These are phyloP conservation scores for Trichoderma cornu-damae DNA, from an alignment of 2,329 filamentous ascomycete genomes.

Conservation along the genomic window DNA sequence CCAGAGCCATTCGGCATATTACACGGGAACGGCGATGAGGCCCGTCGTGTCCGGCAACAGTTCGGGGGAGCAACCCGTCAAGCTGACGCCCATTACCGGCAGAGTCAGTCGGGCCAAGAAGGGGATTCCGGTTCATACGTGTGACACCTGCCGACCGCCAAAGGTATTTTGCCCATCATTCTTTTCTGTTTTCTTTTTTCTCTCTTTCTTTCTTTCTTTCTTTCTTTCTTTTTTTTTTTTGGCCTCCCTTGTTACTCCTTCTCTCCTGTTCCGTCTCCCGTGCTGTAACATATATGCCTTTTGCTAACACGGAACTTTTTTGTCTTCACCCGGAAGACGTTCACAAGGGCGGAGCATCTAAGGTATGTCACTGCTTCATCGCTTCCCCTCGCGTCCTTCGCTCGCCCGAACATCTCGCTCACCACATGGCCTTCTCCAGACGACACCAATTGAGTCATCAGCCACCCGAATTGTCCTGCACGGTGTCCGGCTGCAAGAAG, in stretches of 20 bases:
- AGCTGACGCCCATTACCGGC: constrained; percentile 52
- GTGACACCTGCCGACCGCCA: constrained; percentile 46
- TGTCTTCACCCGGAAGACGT: constrained; percentile 41
- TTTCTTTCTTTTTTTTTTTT: neutral
- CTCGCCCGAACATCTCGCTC: neutral
- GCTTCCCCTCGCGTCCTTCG: neutral
- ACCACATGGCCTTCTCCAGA: constrained; percentile 32
- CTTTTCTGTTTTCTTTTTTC: neutral
- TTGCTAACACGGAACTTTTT: constrained; percentile 9
- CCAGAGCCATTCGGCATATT: constrained; percentile 25
- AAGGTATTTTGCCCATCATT: constrained; percentile 38
- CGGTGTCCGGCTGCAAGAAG: constrained; percentile 49
- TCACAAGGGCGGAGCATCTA: constrained; percentile 58
- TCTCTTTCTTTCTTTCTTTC: neutral
- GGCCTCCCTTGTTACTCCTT: no score
- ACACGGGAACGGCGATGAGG: constrained; percentile 33
- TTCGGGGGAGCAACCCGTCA: constrained; percentile 40
- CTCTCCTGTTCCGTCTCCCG: neutral
- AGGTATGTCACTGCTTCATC: constrained; percentile 40
- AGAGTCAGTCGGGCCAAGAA: constrained; percentile 56
- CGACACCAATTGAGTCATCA: constrained; percentile 58
- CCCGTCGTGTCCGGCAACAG: constrained; percentile 35
- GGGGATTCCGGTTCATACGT: constrained; percentile 53
- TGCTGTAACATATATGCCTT: neutral
- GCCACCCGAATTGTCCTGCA: constrained; percentile 48